Evolutionary conservation across 83 land plant species (phyloP).

Genomic region (Thuja plicata): DNA sequence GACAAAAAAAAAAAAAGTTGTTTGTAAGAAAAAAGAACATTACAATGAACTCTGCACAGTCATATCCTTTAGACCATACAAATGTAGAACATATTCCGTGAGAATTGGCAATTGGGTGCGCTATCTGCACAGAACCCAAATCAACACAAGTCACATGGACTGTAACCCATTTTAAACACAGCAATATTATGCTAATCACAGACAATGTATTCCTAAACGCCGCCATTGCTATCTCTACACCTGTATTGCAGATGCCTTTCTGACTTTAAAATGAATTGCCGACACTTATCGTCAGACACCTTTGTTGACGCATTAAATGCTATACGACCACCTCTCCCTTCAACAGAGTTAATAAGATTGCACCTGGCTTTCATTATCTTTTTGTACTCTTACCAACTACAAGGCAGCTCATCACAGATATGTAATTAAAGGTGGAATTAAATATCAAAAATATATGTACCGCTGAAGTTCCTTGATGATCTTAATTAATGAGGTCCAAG

Average conservation of each 20-base stretch:
- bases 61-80: background rate
- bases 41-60: background rate
- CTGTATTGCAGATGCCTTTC: background rate
- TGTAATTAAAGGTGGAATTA: too few relatives aligned
- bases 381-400: background rate
- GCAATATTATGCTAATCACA: background rate
- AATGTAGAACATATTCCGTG: constrained; percentile 11
- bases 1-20: too few relatives aligned
- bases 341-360: background rate
- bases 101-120: background rate
- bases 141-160: background rate
- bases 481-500: too few relatives aligned
- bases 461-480: too few relatives aligned
- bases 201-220: background rate
- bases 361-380: background rate
- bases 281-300: background rate
- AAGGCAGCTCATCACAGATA: too few relatives aligned
- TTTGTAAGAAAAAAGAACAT: background rate
- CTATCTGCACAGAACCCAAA: background rate
- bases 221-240: background rate
- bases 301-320: background rate
- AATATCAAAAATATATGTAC: too few relatives aligned
- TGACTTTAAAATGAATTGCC: background rate
- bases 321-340: background rate
- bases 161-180: background rate